These are phyloP conservation scores for Coniosporium apollinis DNA, from an alignment of 495 filamentous ascomycete genomes.

Conservation along the genomic window DNA sequence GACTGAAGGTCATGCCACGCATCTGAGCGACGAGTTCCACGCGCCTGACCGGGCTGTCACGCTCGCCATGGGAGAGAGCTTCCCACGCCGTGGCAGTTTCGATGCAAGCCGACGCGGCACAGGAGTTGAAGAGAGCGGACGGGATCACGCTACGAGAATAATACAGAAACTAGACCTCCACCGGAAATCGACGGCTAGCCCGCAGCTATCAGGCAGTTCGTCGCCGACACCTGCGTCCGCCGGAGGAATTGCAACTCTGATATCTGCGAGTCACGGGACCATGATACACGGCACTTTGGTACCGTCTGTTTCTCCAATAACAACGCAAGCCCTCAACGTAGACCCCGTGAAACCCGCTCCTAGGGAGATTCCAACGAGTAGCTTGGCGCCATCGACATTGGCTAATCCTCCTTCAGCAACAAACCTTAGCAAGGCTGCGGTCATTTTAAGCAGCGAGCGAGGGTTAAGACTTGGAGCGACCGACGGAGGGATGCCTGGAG, in stretches of 20 bases:
- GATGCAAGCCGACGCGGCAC: slow-evolving; percentile 39
- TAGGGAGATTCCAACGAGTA: slow-evolving; percentile 36
- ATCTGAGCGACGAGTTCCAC: slow-evolving; percentile 36
- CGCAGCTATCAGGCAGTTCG: slow-evolving; percentile 14
- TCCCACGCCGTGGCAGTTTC: slow-evolving; percentile 51
- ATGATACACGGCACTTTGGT: too few relatives aligned
- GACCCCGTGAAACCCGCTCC: too few relatives aligned
- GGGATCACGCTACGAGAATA: slow-evolving; percentile 69
- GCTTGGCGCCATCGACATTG: slow-evolving; percentile 66
- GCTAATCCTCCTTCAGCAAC: slow-evolving; percentile 74
- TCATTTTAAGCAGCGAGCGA: slow-evolving; percentile 62
- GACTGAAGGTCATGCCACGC: slow-evolving; percentile 47
- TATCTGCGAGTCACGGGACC: slow-evolving; percentile 69
- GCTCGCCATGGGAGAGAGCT: slow-evolving; percentile 47
- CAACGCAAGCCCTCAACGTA: slow-evolving; percentile 21
- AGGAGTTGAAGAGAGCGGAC: slow-evolving; percentile 42
- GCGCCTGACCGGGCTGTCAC: slow-evolving; percentile 42
- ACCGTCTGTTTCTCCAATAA: slow-evolving; percentile 21
- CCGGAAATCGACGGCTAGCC: slow-evolving; percentile 48
- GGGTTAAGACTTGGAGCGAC: slow-evolving; percentile 40
- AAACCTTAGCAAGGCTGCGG: slow-evolving; percentile 73
- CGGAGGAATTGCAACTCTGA: slow-evolving; percentile 73
- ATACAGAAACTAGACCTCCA: slow-evolving; percentile 88
- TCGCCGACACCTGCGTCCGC: slow-evolving; percentile 20
- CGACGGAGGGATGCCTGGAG: slow-evolving; percentile 59